These are phyloP conservation scores for Pharus latifolius DNA, from an alignment of 176 grass and related monocot species.

Conservation along the genomic window DNA sequence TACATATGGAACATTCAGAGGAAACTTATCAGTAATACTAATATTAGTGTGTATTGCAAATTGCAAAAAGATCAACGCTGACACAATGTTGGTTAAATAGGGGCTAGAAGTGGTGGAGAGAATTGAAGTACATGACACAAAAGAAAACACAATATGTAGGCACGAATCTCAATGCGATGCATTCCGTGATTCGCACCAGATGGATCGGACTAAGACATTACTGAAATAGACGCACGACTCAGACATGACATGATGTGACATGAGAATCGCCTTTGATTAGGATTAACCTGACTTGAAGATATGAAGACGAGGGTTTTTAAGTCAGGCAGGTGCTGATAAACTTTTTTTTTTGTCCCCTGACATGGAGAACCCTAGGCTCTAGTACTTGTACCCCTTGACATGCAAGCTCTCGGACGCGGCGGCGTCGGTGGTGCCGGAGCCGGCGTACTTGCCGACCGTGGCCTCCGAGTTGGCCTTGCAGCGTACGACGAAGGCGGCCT, in stretches of 20 bases:
- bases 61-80: conserved; percentile 15
- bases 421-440: conserved; percentile 28
- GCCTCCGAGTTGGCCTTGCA: conserved; percentile 93
- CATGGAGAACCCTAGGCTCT: too few species aligned
- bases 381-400: conserved; percentile 90
- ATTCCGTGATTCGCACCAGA: not conserved
- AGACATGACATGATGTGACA: not conserved
- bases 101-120: not conserved
- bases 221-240: not conserved
- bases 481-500: conserved; percentile 53
- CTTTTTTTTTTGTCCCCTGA: too few species aligned
- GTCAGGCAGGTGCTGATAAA: too few species aligned
- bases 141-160: conserved; percentile 1
- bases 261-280: too few species aligned
- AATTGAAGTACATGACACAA: not conserved
- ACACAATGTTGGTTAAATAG: conserved; percentile 2
- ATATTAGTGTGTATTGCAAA: not conserved
- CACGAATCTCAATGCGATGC: not conserved
- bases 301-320: too few species aligned
- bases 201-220: not conserved
- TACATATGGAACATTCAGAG: too few species aligned
- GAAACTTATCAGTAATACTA: conserved; percentile 7
- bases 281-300: too few species aligned
- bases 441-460: conserved; percentile 65
- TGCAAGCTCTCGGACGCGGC: conserved; percentile 84